These are phyloP conservation scores for Proliferodiscus dingleyae DNA, from an alignment of 2,329 filamentous ascomycete genomes.

Conservation along the genomic window DNA sequence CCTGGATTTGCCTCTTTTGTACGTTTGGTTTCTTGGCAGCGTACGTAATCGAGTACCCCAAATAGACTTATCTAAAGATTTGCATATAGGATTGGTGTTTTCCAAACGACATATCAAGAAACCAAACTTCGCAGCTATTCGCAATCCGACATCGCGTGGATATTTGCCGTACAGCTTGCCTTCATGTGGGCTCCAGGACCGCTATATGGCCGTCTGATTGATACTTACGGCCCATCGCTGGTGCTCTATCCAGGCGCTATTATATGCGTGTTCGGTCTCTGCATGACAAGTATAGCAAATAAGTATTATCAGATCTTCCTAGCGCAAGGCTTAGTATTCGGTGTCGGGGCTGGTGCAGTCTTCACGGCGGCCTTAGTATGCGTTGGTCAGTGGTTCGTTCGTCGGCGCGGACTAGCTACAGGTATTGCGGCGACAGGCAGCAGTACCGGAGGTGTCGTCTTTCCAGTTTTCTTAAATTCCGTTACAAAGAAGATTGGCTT, in stretches of 20 bases:
- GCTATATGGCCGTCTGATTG: slow-evolving; percentile 55
- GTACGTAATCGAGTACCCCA: too few relatives aligned
- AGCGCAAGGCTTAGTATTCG: slow-evolving; percentile 30
- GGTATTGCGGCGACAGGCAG: slow-evolving; percentile 28
- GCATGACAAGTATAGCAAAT: slow-evolving; percentile 32
- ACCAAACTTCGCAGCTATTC: slow-evolving; percentile 43
- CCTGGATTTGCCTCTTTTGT: too few relatives aligned
- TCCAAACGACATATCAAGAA: slow-evolving; percentile 51
- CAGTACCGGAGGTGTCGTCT: slow-evolving; percentile 32
- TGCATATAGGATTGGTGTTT: slow-evolving; percentile 47
- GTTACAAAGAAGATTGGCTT: too few relatives aligned
- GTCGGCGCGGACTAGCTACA: slow-evolving; percentile 17
- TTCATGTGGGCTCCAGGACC: slow-evolving; percentile 48
- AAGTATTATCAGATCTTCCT: slow-evolving; percentile 37
- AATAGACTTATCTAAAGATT: too few relatives aligned
- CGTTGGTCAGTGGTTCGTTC: slow-evolving; percentile 15
- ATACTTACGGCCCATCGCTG: slow-evolving; percentile 54
- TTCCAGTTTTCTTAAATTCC: too few relatives aligned
- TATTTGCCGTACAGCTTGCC: slow-evolving; percentile 46
- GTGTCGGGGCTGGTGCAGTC: slow-evolving; percentile 22
- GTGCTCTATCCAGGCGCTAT: slow-evolving; percentile 38
- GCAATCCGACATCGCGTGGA: slow-evolving; percentile 52
- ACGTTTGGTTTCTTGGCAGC: too few relatives aligned
- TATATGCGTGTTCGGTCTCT: slow-evolving; percentile 32
- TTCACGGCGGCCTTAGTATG: slow-evolving; percentile 22